These are phyloP conservation scores for Ustilago shanxiensis DNA, from an alignment of 1,284 basidiomycete genomes.

Conservation along the genomic window DNA sequence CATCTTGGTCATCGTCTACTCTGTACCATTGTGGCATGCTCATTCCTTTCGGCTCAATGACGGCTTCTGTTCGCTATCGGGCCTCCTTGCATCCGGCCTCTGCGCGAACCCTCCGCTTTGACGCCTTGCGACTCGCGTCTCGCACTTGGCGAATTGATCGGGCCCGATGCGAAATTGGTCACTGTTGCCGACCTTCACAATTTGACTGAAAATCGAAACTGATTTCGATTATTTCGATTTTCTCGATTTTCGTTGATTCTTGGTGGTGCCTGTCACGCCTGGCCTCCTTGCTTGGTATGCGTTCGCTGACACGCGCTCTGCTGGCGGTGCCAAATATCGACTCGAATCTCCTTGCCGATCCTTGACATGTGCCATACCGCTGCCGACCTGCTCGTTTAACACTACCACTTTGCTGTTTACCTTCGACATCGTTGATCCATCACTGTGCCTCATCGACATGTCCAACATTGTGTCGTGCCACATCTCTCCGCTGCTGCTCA, in stretches of 20 bases:
- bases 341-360: conserved; percentile 27
- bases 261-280: conserved; percentile 13
- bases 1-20: not conserved
- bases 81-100: conserved; percentile 33
- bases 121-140: conserved; percentile 19
- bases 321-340: conserved; percentile 1
- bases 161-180: conserved; percentile 14
- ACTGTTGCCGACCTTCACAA: not conserved
- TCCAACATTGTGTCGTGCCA: not conserved
- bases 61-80: conserved; percentile 9
- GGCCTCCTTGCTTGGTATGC: conserved; percentile 40
- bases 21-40: conserved; percentile 1
- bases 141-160: conserved; percentile 8
- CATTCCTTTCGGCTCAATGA: conserved; percentile 25
- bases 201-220: conserved; percentile 2
- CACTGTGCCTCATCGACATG: not conserved
- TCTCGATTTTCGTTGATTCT: conserved; percentile 3
- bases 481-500: not conserved
- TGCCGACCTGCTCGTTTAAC: too few relatives aligned
- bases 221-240: conserved; percentile 2
- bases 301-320: conserved; percentile 24
- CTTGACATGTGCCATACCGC: conserved; percentile 28
- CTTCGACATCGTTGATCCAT: conserved; percentile 7
- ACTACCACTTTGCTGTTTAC: too few relatives aligned
- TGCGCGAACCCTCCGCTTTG: conserved; percentile 14